Percentiles rank a stretch among this genome's conserved stretches.
Conservation (phyloP, 1,284 basidiomycete genomes). For the Lentinula novae-zelandiae region DNA sequence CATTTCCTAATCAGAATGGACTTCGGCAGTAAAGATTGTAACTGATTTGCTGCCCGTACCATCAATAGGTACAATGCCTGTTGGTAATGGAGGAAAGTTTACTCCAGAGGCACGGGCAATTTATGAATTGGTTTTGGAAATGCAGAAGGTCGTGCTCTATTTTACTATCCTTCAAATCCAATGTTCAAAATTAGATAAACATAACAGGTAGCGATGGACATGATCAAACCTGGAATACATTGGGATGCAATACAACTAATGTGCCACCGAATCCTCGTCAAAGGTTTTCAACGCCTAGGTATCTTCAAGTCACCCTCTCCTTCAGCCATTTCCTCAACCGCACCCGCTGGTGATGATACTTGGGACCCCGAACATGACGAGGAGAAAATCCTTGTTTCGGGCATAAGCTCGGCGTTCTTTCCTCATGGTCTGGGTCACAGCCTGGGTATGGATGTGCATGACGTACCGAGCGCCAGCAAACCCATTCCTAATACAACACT, state of each 20-base stretch:
- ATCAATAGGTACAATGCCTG: slow-evolving; percentile 56
- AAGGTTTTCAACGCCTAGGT: slow-evolving; percentile 78
- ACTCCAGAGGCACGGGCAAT: slow-evolving; percentile 75
- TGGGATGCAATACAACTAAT: slow-evolving; percentile 85
- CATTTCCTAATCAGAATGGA: neutral
- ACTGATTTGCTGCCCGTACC: neutral
- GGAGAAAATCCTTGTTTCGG: slow-evolving; percentile 70
- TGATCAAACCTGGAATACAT: slow-evolving; percentile 69
- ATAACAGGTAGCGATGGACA: slow-evolving; percentile 60
- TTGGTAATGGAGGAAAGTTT: slow-evolving; percentile 88
- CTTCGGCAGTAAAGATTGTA: neutral
- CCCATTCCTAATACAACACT: slow-evolving; percentile 53
- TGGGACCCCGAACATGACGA: slow-evolving; percentile 53
- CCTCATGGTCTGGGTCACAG: slow-evolving; percentile 91
- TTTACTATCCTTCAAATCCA: neutral
- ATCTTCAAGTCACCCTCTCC: slow-evolving; percentile 64
- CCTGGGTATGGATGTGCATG: slow-evolving; percentile 87
- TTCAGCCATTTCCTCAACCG: slow-evolving; percentile 1
- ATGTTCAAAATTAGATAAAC: neutral
- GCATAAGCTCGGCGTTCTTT: slow-evolving; percentile 82
- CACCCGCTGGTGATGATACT: slow-evolving; percentile 33
- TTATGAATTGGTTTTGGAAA: slow-evolving; percentile 81
- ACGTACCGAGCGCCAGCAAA: slow-evolving; percentile 72
- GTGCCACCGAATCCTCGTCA: slow-evolving; percentile 75
- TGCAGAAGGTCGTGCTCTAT: slow-evolving; percentile 67